Evolutionary conservation across 805 yeast species (phyloP), one percentile per base, ranked within the genome.

Genomic region (Lipomyces orientalis): DNA sequence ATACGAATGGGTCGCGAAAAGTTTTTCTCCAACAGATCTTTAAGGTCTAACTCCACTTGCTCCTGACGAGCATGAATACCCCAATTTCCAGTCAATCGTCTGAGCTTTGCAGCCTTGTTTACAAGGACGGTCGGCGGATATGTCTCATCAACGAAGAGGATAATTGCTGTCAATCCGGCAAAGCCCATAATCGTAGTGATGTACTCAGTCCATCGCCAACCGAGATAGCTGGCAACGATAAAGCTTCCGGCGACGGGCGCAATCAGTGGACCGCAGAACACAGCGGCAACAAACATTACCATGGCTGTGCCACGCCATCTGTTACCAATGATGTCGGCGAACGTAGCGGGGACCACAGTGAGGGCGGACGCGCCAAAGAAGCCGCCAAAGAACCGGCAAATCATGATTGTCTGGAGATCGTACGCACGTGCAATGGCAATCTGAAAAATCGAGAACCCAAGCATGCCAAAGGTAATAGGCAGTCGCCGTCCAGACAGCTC

Each of bases 201-300:
- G 77, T 90, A 91, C 70, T 82, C 84, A 12, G 90, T 84, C 97
- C 96, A 91, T 75, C 97, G 83, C 96, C 97, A 91, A 19, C 92
- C 91, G 55, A 92, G 80, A 64, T 83, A 81, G 64, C 86, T 84
- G 59, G 79, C 76, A n/a, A 82, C 84, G 56, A 89, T 86, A 77
- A 88, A 90, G 0, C 88, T 88, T 67, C 93, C 91, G 59, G 86
- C 85, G 66, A 93, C 87, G 19, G 97, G 97, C 0, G 94, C 94
- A 49, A 89, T 64, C 81, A 91, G 83, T 25, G 97, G 97, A 66
- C 96, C 95, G 49, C 84, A 81, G 72, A 90, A 90, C 46, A 91
- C 91, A 58, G 88, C 86, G 80, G 90, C 83, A 1, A 91, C 82
- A 74, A 92, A 93, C 19, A 89, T 70, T 9, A 88, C 81, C 73